Base-by-base conservation (phyloP, 2,329 filamentous ascomycete species). In the Trichoderma harzianum region DNA sequence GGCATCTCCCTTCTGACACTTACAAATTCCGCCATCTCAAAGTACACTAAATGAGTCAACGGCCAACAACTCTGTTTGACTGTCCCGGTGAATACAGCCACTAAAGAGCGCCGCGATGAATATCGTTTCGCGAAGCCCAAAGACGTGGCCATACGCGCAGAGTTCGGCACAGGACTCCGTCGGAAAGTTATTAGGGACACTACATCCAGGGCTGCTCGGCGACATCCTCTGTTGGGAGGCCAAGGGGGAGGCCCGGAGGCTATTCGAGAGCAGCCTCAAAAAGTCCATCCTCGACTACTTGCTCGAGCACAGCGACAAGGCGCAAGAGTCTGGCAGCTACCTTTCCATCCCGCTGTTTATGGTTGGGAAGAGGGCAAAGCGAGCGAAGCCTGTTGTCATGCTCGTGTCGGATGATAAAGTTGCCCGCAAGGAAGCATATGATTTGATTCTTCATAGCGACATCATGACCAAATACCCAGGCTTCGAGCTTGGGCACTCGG, bases 181-280 rank as follows among this genome's bases (percentile, higher is more conserved):
- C 10, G 55, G 43, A 51, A 51, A 51, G 43, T 21, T 51, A 51
- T 21, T 51, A 51, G 43, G 43, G 10, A 51, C 43, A 21, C 10
- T 51, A 21, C 43, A 51, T 8, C 43, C 43, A 51, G 43, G 43
- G 43, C 43, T 51, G 43, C 43, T 51, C 4, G n/a, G 43, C n/a
- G 43, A 51, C 43, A 51, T 51, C n/a, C 43, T 69, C 14, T 61
- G 55, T n/a, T 69, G 57, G 66, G 55, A 69, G n/a, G 26, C 66
- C 24, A 24, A 61, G 24, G 66, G 53, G 14, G 53, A 61, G 43
- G 55, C 18, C 5, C 55, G 26, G 11, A 30, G 55, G 18, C 16
- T 61, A 14, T 69, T 61, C 43, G 36, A 69, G 39, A 24, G 28
- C n/a, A 26, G 24, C 39, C 36, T 69, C 7, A 69, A 69, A 61